These are phyloP conservation scores for Quercus variabilis DNA, from an alignment of 306 rosid genomes.

Conservation along the genomic window DNA sequence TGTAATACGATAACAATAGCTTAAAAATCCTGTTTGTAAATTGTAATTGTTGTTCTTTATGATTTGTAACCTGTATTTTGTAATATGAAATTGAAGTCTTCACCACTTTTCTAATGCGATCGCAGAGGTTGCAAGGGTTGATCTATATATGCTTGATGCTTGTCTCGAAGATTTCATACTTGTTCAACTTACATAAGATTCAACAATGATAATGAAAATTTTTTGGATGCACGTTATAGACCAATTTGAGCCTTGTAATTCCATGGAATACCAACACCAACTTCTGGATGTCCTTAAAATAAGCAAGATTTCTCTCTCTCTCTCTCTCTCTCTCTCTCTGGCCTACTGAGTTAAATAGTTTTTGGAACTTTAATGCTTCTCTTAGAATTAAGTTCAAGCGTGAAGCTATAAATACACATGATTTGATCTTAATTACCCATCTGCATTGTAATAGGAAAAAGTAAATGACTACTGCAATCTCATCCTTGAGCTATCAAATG, in stretches of 20 bases:
- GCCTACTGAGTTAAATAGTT: too few relatives aligned
- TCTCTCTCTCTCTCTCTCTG: neutral
- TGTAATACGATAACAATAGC: too few relatives aligned
- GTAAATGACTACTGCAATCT: slow-evolving; percentile 63
- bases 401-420: slow-evolving; percentile 9
- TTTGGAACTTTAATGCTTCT: neutral
- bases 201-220: too few relatives aligned
- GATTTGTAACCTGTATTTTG: too few relatives aligned
- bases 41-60: too few relatives aligned
- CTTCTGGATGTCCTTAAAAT: slow-evolving; percentile 69
- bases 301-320: slow-evolving; percentile 46
- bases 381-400: neutral
- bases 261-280: slow-evolving; percentile 54
- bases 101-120: too few relatives aligned
- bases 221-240: slow-evolving; percentile 57
- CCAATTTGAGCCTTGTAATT: slow-evolving; percentile 58
- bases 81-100: too few relatives aligned
- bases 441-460: slow-evolving; percentile 57
- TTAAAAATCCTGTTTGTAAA: too few relatives aligned
- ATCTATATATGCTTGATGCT: too few relatives aligned
- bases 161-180: too few relatives aligned
- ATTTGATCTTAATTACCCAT: neutral
- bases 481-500: slow-evolving; percentile 36
- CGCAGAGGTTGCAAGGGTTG: too few relatives aligned
- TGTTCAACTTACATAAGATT: too few relatives aligned